phyloP scores from a whole-genome alignment of 331 rosid species.

The Rhamnella rubrinervis region DNA sequence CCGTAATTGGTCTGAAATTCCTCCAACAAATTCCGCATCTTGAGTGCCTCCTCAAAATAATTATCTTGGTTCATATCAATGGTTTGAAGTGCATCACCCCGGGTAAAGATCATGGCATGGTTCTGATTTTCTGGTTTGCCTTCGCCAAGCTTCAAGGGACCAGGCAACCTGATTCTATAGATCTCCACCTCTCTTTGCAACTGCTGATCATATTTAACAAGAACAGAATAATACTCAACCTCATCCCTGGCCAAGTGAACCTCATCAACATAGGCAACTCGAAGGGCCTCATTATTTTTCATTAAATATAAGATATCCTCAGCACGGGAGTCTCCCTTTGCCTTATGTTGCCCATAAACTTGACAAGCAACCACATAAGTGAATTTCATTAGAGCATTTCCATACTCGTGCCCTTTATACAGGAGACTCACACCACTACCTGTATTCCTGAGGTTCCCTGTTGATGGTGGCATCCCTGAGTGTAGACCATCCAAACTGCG shows the following conservation, averaged over 20 bases:
- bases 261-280: conserved; percentile 91
- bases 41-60: conserved; percentile 95
- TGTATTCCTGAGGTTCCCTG: conserved; percentile 46
- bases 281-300: conserved; percentile 90
- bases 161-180: conserved; percentile 81
- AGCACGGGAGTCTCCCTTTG: conserved; percentile 66
- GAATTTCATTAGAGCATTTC: conserved; percentile 84
- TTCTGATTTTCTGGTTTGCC: conserved; percentile 99
- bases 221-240: conserved; percentile 85
- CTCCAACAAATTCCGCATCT: conserved; percentile 89
- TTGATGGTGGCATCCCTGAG: conserved; percentile 34
- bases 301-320: conserved; percentile 78
- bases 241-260: conserved; percentile 60
- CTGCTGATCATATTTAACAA: conserved; percentile 85
- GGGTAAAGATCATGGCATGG: conserved; percentile 90
- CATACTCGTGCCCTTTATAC: conserved; percentile 72
- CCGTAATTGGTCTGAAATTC: conserved; percentile 66
- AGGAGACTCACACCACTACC: conserved; percentile 49
- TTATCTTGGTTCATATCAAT: conserved; percentile 98
- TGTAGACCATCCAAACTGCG: conserved; percentile 38
- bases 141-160: conserved; percentile 91
- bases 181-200: conserved; percentile 73
- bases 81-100: conserved; percentile 94
- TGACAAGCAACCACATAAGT: conserved; percentile 90
- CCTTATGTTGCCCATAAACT: conserved; percentile 79